phyloP scores from a whole-genome alignment of 768 basidiomycete species.

The Mrakia hoshinonis region DNA sequence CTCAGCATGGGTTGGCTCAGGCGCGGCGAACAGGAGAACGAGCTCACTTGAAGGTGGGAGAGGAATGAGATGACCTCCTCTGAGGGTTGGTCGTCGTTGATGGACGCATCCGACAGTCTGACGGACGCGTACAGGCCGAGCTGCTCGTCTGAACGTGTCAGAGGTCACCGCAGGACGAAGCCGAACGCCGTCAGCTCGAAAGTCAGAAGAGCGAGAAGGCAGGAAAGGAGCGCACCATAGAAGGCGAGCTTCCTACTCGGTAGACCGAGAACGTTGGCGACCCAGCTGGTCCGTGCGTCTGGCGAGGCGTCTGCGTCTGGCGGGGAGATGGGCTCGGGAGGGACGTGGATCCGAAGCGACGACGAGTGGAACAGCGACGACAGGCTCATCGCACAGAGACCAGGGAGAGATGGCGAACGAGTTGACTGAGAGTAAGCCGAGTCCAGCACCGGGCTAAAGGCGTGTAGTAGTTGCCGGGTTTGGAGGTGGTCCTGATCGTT shows the following conservation, averaged over 20 bases:
- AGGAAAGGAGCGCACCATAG: not conserved
- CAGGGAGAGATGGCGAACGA: not conserved
- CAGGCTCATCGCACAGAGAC: not conserved
- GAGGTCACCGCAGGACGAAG: not conserved
- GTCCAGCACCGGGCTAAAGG: not conserved
- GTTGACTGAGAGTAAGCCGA: not conserved
- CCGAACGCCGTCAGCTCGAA: not conserved
- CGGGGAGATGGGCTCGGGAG: constrained; percentile 1
- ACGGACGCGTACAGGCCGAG: constrained; percentile 13
- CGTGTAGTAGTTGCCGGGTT: not conserved
- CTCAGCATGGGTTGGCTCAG: too few species aligned
- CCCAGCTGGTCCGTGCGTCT: not conserved
- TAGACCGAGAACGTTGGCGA: not conserved
- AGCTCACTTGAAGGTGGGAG: constrained; percentile 19
- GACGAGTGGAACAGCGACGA: constrained; percentile 16
- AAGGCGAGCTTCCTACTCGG: constrained; percentile 4
- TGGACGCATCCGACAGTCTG: not conserved
- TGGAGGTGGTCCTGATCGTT: not conserved
- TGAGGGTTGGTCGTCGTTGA: constrained; percentile 7
- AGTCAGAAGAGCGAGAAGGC: not conserved
- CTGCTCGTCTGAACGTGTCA: constrained; percentile 10
- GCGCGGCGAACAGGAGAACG: not conserved
- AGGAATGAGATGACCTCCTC: constrained; percentile 5
- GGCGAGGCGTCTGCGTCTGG: not conserved
- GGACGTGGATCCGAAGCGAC: constrained; percentile 14